Evolutionary conservation across 306 rosid genomes (phyloP), one percentile per base, ranked within the genome.

Genomic region (Lupinus albus): DNA sequence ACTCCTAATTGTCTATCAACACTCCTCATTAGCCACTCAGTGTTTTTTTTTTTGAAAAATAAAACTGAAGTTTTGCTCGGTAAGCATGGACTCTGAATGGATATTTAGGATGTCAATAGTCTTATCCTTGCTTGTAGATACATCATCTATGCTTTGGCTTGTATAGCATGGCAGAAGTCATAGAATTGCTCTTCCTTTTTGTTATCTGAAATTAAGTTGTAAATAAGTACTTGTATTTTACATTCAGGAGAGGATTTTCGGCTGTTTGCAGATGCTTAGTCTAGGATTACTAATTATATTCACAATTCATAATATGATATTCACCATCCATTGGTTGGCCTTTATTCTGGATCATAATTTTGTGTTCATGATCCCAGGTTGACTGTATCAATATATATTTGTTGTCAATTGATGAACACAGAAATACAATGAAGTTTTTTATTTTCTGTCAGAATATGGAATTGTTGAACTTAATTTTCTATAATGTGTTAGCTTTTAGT

Each of bases 111-210:
- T 39, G 45, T 39, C 1, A 39, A 39, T 39, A 9, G 45, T 2
- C 45, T 39, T 9, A 39, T 10, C 11, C 45, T 18, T 64, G 17
- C 80, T 64, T 76, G 92, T 89, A 86, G 46, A 84, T 84, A 77
- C 77, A 63, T 55, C 57, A 46, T 68, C 38, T 44, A 64, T 81
- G 78, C 70, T 28, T 38, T 35, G 51, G 67, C 75, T 73, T 68
- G 7, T 70, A 45, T 42, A 64, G 68, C 62, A 51, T 56, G 82
- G 76, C 52, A 36, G 81, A 70, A 62, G 50, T 66, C 21, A 49
- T 14, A 68, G 82, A 64, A 25, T 55, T 73, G 64, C 51, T 7
- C 47, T 47, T 63, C 41, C 66, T n/a, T 47, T 78, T 65, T 38
- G 45, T 48, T 71, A 44, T 54, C 30, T 25, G 30, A 25, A 25